These are phyloP conservation scores for Solanum neorickii DNA, from an alignment of 257 asterid species.

Conservation along the genomic window DNA sequence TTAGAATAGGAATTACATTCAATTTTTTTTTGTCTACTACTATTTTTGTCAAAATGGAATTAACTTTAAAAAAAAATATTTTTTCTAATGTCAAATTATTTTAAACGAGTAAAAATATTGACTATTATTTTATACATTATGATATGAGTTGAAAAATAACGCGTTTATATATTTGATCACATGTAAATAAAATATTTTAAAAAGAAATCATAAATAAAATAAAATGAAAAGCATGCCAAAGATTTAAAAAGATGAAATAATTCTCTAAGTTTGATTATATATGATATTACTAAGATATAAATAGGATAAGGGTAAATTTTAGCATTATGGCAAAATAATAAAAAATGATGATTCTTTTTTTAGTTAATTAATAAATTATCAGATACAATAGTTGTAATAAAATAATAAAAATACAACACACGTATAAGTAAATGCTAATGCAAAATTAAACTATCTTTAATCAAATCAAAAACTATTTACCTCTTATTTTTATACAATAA, in stretches of 20 bases:
- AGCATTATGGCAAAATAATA: background rate
- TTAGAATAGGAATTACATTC: background rate
- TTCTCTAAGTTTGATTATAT: background rate
- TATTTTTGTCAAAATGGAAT: background rate
- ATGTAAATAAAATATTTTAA: background rate
- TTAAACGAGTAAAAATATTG: background rate
- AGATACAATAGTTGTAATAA: background rate
- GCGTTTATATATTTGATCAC: background rate
- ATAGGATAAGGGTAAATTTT: background rate
- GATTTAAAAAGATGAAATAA: background rate
- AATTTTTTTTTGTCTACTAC: background rate
- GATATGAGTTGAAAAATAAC: background rate
- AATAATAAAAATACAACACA: too few relatives aligned
- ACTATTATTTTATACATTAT: background rate
- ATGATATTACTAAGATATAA: background rate
- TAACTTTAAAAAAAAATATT: background rate
- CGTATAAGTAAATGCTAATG: background rate
- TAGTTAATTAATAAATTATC: background rate
- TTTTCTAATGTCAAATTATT: background rate
- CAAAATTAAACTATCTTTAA: background rate
- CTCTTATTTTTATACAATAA: background rate
- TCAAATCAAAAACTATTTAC: background rate
- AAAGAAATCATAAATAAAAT: background rate
- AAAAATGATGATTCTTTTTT: background rate
- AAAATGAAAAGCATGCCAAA: background rate